Evolutionary conservation across 2,329 filamentous ascomycete genomes (phyloP).

Genomic region (Geosmithia flava): DNA sequence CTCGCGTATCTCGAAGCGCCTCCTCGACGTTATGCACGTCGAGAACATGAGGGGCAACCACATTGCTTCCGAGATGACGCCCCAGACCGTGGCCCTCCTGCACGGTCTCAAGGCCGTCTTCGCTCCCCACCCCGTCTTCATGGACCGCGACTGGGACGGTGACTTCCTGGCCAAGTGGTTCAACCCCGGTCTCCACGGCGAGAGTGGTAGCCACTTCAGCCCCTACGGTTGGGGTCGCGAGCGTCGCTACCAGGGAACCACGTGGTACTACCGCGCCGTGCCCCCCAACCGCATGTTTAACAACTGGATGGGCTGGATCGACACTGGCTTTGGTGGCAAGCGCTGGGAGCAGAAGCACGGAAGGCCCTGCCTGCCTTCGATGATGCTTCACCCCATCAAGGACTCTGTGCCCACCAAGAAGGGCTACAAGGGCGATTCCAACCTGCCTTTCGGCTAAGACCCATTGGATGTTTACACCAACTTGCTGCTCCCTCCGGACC

Average conservation of each 20-base stretch:
- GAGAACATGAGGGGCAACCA: slow-evolving; percentile 64
- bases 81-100: slow-evolving; percentile 59
- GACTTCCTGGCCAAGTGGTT: slow-evolving; percentile 43
- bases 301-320: slow-evolving; percentile 50
- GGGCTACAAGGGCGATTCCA: slow-evolving; percentile 24
- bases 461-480: not conserved
- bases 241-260: slow-evolving; percentile 42
- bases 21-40: slow-evolving; percentile 66
- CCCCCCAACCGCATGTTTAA: slow-evolving; percentile 47
- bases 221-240: slow-evolving; percentile 49
- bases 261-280: slow-evolving; percentile 48
- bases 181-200: slow-evolving; percentile 43
- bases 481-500: no score
- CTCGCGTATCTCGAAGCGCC: slow-evolving; percentile 56
- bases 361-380: slow-evolving; percentile 43
- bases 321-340: slow-evolving; percentile 38
- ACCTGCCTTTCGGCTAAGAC: slow-evolving; percentile 23
- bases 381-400: slow-evolving; percentile 49
- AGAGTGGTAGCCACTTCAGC: slow-evolving; percentile 39
- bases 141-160: slow-evolving; percentile 59
- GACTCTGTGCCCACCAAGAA: slow-evolving; percentile 37
- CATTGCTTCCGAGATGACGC: slow-evolving; percentile 71
- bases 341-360: slow-evolving; percentile 45
- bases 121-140: slow-evolving; percentile 67
- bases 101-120: slow-evolving; percentile 72